Evolutionary conservation across 192 early-diverging fungal genomes (phyloP), one percentile per base, ranked within the genome.

Genomic region (Coemansia sp.): DNA sequence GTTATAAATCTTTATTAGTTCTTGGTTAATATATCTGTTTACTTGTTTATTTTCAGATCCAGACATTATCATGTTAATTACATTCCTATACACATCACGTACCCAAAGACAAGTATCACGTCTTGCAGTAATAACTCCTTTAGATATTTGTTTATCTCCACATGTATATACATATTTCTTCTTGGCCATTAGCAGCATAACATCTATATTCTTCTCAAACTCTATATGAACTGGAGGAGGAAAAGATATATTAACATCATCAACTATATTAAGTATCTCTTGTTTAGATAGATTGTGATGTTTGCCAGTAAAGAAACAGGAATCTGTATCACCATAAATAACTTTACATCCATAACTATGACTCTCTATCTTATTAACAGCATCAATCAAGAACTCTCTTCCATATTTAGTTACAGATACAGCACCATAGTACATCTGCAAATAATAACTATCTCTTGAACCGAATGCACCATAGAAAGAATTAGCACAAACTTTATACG

Each of bases 381-480:
- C 57, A 22, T 73, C 15, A 18, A 35, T 38, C 20, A 73, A 59
- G 48, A 66, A 56, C 22, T 36, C 62, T 51, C 72, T 66, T 9
- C 72, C 72, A 36, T 52, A 57, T 2, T 22, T 37, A 38, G 72
- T 73, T 28, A 73, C 67, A 18, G 22, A 20, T 20, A 55, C 41
- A 11, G 72, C 72, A 51, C 51, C 72, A 36, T 51, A 32, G 34
- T 33, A 34, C 39, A 73, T 52, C 52, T 73, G 65, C 34, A 73
- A 52, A 39, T 69, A 69, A 9, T 61, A 14, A 35, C 51, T 48
- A 35, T 64, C 54, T 51, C 67, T 67, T 52, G 37, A 57, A 33
- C 72, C 72, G 39, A 73, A 73, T 2, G 67, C 72, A 63, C 72
- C 72, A 67, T 73, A 73, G 64, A 73, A 68, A 14, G 72, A 73